Base-by-base conservation (phyloP, 148 eudicot species). In the Chenopodium suecicum region DNA sequence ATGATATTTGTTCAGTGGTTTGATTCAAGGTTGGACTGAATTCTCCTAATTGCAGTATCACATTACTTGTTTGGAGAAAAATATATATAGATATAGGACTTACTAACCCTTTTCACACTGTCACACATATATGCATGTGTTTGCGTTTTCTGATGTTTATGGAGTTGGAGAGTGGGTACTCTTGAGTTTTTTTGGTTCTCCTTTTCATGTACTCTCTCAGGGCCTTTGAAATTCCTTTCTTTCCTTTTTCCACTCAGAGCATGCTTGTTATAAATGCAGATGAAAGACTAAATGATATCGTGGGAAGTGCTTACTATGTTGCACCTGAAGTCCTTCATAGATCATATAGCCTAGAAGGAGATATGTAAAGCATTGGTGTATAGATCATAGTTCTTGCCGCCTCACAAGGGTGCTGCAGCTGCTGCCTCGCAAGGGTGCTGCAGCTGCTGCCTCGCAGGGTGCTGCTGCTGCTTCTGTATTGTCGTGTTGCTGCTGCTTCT, bases 321-420 rank as follows among this genome's bases (percentile, higher is more conserved):
- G 93, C 93, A 44, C 93, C 93, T 17, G 93, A 90, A 89, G 93
- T 90, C 64, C 90, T 90, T 23, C 93, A 90, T 78, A 87, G 93
- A 83, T 89, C 93, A 44, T 90, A 90, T 80, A 87, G 89, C 78
- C 81, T 88, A 48, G 93, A 90, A 80, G 93, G 90, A 71, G 93
- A 90, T 89, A 89, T 89, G 54, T 90, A 91, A 91, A 89, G 93
- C 81, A 86, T 90, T 67, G 93, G 93, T 16, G 93, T 90, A 25
- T 25, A 25, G 25, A 25, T 25, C 25, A 25, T 25, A 25, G 25
- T 25, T 25, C 25, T 25, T 25, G 25, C 25, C 25, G 25, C 25
- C 25, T 25, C 25, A 25, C 25, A 25, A 25, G 25, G 25, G 25
- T 25, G 25, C 25, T 25, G 25, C 25, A 25, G 25, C 25, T 25